These are phyloP conservation scores for Chaetomium olivaceum DNA, from an alignment of 2,329 filamentous ascomycete species.

Conservation along the genomic window DNA sequence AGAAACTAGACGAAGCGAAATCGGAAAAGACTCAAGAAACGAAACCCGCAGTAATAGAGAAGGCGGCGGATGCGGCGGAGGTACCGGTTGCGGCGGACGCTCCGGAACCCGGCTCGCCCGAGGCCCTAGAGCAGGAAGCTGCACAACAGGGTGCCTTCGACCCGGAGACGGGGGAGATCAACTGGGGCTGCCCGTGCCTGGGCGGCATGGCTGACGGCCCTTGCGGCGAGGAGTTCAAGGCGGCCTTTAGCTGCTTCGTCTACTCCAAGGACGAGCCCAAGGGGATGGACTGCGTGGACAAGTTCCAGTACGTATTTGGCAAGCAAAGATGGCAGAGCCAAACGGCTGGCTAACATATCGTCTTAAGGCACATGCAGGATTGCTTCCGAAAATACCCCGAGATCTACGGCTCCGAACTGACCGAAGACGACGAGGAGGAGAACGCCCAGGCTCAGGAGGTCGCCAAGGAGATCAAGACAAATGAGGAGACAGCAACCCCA, in stretches of 20 bases:
- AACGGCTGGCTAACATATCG: conserved; percentile 22
- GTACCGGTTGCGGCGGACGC: conserved; percentile 4
- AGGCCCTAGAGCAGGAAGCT: conserved; percentile 74
- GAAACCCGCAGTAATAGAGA: conserved; percentile 30
- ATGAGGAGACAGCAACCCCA: background rate
- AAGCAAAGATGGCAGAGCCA: background rate
- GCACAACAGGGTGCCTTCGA: conserved; percentile 91
- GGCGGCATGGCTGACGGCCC: conserved; percentile 97
- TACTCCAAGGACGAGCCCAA: conserved; percentile 92
- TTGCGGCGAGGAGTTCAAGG: conserved; percentile 92
- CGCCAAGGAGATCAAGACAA: conserved; percentile 20
- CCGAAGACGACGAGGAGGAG: conserved; percentile 64
- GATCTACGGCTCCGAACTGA: conserved; percentile 85
- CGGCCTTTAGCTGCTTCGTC: conserved; percentile 98
- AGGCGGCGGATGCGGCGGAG: conserved; percentile 33
- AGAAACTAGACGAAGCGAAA: conserved; percentile 27
- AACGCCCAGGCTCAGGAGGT: conserved; percentile 36
- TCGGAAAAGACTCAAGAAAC: conserved; percentile 27
- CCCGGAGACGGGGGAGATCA: conserved; percentile 98
- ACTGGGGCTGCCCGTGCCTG: conserved; percentile 98
- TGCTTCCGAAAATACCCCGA: conserved; percentile 94
- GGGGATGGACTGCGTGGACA: conserved; percentile 96
- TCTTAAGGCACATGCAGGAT: conserved; percentile 83
- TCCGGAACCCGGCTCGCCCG: conserved; percentile 42
- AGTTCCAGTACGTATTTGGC: conserved; percentile 75